Base-by-base conservation (phyloP, 2,329 filamentous ascomycete genomes). In the Xylaria sp. region DNA sequence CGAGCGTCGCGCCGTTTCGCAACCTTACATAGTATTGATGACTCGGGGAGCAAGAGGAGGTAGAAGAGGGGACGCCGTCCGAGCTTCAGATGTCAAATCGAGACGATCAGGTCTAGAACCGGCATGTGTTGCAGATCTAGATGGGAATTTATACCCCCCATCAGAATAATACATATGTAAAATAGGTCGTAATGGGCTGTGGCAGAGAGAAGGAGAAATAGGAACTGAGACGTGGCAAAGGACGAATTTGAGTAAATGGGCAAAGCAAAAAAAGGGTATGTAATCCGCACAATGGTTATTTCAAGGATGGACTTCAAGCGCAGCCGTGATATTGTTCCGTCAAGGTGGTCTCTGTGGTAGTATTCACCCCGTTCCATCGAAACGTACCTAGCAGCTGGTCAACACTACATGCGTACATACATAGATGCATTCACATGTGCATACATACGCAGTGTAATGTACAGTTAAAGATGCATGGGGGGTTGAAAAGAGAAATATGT, bases 91-190 rank as follows among this genome's bases (percentile, higher is more conserved):
- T 49, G 49, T 42, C 42, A n/a, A 46, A 1, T 30, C 11, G 50
- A 19, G 60, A 52, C 56, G 57, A 62, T 62, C 59, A 56, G 39
- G 55, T 58, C 59, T 58, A 35, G 23, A 62, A 60, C 47, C 34
- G 55, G 53, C 57, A 60, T 58, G 19, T 58, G 57, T 48, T 54
- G 60, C 57, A 59, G 61, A 63, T 63, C 61, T 58, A 46, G 34
- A 51, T 63, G 59, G 54, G 61, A 57, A 54, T 37, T n/a, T 52
- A 13, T 46, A 49, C 50, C 53, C 54, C 50, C 49, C 53, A 63
- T 61, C 59, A 63, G 55, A 60, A 10, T 16, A 59, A 46, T 11
- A 46, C 16, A 13, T 46, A n/a, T 11, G 42, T n/a, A 46, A 46
- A 2, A 13, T 16, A 59, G 59, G 59, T 54, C 37, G 47, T 63